Percentiles rank a stretch among this genome's conserved stretches.
These are phyloP conservation scores for Fusarium anguioides DNA, from an alignment of 2,329 filamentous ascomycete species.

Conservation along the genomic window DNA sequence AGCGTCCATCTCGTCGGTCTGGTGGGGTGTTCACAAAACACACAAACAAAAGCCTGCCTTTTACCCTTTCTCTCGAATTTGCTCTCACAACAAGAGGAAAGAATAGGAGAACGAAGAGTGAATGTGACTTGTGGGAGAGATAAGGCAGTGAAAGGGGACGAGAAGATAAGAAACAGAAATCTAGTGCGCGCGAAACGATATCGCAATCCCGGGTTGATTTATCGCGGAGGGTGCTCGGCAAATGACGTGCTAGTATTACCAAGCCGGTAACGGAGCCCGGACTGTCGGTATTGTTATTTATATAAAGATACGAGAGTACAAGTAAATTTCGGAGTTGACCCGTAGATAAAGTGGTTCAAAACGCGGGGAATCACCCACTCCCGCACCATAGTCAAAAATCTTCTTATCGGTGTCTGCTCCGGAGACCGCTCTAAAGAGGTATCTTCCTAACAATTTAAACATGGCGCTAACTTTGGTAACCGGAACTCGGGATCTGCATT, in stretches of 20 bases:
- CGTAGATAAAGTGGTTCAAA: neutral
- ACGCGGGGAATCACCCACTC: neutral
- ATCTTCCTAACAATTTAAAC: conserved; percentile 17
- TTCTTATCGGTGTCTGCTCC: conserved; percentile 19
- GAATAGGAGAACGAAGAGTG: neutral
- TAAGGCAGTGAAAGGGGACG: conserved; percentile 3
- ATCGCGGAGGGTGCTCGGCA: conserved; percentile 37
- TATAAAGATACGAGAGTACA: conserved; percentile 29
- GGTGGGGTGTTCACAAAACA: neutral
- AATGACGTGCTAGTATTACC: conserved; percentile 48
- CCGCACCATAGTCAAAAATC: neutral
- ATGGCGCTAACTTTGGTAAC: conserved; percentile 3
- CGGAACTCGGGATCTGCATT: conserved; percentile 26
- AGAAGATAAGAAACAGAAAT: conserved; percentile 12
- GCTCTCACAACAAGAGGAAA: neutral
- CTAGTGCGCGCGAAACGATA: conserved; percentile 25
- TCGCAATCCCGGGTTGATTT: conserved; percentile 43
- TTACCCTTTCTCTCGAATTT: neutral
- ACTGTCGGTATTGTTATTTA: conserved; percentile 27
- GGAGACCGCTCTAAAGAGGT: conserved; percentile 9
- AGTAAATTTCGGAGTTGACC: conserved; percentile 20
- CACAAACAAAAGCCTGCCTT: neutral
- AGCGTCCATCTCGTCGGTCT: conserved; percentile 45
- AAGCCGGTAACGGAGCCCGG: conserved; percentile 45
- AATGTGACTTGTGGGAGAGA: conserved; percentile 3